Evolutionary conservation across 2,329 filamentous ascomycete genomes (phyloP), one percentile per base, ranked within the genome.

Genomic region (Penicillium sp.): DNA sequence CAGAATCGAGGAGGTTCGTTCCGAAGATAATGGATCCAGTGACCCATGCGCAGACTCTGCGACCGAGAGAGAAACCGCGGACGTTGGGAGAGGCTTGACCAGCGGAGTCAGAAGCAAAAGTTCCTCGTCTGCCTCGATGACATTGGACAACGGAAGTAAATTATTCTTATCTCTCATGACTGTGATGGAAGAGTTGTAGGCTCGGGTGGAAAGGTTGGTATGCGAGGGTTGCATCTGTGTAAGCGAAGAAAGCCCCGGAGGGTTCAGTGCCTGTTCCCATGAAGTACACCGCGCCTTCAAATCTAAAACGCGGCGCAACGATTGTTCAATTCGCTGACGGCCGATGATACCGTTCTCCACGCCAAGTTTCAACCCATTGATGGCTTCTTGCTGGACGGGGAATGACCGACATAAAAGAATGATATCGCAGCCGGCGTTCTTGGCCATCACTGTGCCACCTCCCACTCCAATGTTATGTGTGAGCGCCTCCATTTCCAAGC

Each of bases 391-490:
- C 73, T 97, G 93, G 21, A 93, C 88, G 38, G 90, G 87, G 66
- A 92, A 96, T 6, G 91, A 92, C 44, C 92, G 87, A 68, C 93
- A 97, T 1, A 97, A 83, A 6, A 97, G 83, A 6, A 97, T 86
- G 53, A 97, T 80, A 73, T 99, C 94, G 71, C 94, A 97, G 15
- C 94, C 94, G 33, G 94, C 93, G 73, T 96, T 94, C 50, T 97
- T 90, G 4, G 94, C 94, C 92, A 97, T 97, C 66, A 97, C 91
- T 0, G 93, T 96, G 13, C 94, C 94, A 41, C 94, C 93, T 65
- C 93, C 92, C 19, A 99, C 92, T n/a, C 93, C 93, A 49, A 97
- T 94, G 67, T 97, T 96, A 70, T 96, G 91, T 63, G 91, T 94
- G 9, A 97, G 83, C 0, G 93, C 92, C 70, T 97, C 93, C 93